A percentile compares a stretch with the other conserved stretches of the same genome.
phyloP scores from a whole-genome alignment of 2,329 filamentous ascomycete species.

The Cladosporium sp. region DNA sequence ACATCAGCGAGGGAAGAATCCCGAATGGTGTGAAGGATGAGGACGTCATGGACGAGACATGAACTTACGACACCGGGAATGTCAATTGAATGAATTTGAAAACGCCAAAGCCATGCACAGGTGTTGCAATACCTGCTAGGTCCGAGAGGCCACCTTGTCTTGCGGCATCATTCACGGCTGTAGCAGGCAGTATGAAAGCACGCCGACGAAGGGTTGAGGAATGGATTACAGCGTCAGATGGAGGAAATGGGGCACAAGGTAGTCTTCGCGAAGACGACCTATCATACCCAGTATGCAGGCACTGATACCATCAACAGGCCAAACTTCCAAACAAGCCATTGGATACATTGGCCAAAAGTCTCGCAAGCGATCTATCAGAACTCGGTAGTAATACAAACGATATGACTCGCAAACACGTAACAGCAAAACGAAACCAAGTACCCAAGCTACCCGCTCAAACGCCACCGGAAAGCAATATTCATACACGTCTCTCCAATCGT shows the following conservation, averaged over 20 bases:
- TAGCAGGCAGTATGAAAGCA: too few relatives aligned
- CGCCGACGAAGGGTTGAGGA: too few relatives aligned
- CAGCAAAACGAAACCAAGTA: neutral
- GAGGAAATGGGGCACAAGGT: neutral
- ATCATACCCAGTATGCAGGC: neutral
- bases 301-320: neutral
- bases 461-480: neutral
- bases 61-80: conserved; percentile 13
- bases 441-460: neutral
- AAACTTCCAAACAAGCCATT: neutral
- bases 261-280: neutral
- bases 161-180: too few relatives aligned
- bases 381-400: neutral
- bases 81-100: neutral
- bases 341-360: neutral
- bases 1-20: conserved; percentile 81
- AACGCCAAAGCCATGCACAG: too few relatives aligned
- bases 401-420: neutral
- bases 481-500: conserved; percentile 2
- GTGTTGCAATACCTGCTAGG: too few relatives aligned
- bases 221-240: too few relatives aligned
- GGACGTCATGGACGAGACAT: conserved; percentile 31
- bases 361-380: conserved; percentile 1
- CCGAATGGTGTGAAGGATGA: conserved; percentile 43
- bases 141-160: too few relatives aligned